A percentile compares a stretch with the other conserved stretches of the same genome.
phyloP scores from a whole-genome alignment of 306 rosid species.

The Amphicarpaea edgeworthii region DNA sequence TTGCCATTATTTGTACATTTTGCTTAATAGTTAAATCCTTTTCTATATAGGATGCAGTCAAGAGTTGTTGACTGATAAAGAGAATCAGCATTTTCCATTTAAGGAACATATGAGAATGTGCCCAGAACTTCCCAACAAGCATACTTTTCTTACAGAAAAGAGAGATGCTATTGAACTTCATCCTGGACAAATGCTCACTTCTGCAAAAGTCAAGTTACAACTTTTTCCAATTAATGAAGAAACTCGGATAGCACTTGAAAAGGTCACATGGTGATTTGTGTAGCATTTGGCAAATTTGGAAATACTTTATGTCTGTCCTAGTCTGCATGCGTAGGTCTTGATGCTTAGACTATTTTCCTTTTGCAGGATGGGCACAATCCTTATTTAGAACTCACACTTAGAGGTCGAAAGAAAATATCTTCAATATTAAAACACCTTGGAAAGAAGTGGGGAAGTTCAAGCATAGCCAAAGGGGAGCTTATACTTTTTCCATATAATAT shows the following conservation, averaged over 20 bases:
- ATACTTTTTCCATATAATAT: constrained; percentile 66
- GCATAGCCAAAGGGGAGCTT: constrained; percentile 67
- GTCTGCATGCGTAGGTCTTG: constrained; percentile 23
- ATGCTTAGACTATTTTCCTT: constrained; percentile 40
- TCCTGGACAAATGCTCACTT: constrained; percentile 51
- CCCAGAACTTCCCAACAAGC: constrained; percentile 30
- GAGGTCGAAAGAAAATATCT: constrained; percentile 78
- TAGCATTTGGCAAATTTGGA: constrained; percentile 41
- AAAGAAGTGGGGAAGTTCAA: constrained; percentile 84
- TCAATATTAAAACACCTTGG: constrained; percentile 79
- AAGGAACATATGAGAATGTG: constrained; percentile 41
- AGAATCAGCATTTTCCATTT: constrained; percentile 40
- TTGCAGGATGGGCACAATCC: constrained; percentile 85
- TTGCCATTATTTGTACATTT: constrained; percentile 6
- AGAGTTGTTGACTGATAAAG: constrained; percentile 46
- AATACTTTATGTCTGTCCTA: constrained; percentile 32
- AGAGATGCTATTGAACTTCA: constrained; percentile 42
- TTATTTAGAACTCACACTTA: constrained; percentile 79
- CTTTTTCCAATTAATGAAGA: constrained; percentile 80
- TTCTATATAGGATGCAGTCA: constrained; percentile 48
- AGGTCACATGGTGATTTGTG: constrained; percentile 59
- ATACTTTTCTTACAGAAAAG: constrained; percentile 33
- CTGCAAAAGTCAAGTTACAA: constrained; percentile 78
- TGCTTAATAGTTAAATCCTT: constrained; percentile 10
- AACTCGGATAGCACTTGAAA: constrained; percentile 71